A percentile compares a stretch with the other conserved stretches of the same genome.
Conservation (phyloP, 768 basidiomycete species). For the Rhizopogon salebrosus region DNA sequence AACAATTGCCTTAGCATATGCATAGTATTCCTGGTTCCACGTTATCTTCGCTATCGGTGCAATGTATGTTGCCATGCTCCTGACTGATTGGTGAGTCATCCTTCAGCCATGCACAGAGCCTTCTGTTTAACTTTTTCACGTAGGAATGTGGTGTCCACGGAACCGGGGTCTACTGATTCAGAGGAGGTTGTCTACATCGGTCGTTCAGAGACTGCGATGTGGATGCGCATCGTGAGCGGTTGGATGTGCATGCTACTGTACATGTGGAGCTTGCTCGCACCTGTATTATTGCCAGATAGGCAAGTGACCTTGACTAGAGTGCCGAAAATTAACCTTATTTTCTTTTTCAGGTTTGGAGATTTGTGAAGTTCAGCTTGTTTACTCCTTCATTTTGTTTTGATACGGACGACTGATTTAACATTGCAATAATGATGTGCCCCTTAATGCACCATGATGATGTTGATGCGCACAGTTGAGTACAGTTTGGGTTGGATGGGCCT, state of each 20-base stretch:
- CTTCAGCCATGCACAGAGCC: not conserved
- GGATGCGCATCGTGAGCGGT: conserved; percentile 96
- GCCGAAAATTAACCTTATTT: not conserved
- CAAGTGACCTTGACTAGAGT: conserved; percentile 30
- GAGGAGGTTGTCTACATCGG: conserved; percentile 85
- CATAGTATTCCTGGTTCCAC: conserved; percentile 97
- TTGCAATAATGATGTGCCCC: not conserved
- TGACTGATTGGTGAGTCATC: conserved; percentile 87
- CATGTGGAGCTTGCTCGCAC: conserved; percentile 84
- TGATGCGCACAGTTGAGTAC: not conserved
- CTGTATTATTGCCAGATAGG: conserved; percentile 88
- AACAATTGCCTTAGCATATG: not conserved
- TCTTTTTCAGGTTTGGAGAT: conserved; percentile 19
- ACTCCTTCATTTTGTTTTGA: not conserved
- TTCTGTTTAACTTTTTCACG: conserved; percentile 3
- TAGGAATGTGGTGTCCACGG: conserved; percentile 73
- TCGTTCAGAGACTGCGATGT: conserved; percentile 95
- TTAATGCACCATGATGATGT: not conserved
- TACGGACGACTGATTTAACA: not conserved
- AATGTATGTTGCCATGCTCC: conserved; percentile 96
- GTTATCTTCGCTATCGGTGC: conserved; percentile 92
- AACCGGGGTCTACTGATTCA: conserved; percentile 43
- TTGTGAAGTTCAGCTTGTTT: conserved; percentile 4
- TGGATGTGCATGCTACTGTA: conserved; percentile 91
- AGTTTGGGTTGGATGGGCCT: not conserved